Evolutionary conservation across 1,284 basidiomycete genomes (phyloP), one percentile per base, ranked within the genome.

Genomic region (Coniophora puteana): DNA sequence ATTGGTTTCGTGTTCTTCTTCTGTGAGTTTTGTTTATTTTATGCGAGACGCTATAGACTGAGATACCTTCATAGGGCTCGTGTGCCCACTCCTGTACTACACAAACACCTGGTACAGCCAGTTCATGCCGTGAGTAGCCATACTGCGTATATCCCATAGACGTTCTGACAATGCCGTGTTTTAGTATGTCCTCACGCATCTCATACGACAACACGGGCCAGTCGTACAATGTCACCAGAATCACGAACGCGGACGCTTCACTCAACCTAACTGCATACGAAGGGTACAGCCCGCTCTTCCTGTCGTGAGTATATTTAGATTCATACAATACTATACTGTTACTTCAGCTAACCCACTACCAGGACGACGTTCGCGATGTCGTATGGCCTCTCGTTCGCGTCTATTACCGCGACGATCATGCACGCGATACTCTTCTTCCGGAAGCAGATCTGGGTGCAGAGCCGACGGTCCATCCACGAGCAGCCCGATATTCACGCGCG

Each of bases 341-440:
- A n/a, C n/a, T n/a, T n/a, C n/a, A n/a, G n/a, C n/a, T n/a, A n/a
- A 74, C 81, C 68, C n/a, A n/a, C n/a, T n/a, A n/a, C n/a, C n/a
- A n/a, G n/a, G 27, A 63, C 75, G 18, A 78, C 77, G 7, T 82
- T 84, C 50, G 76, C 78, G 14, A 66, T 84, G 18, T 74, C 76
- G 31, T 82, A 82, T 49, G 78, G 78, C 26, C 66, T 80, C 4
- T 77, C 74, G 5, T 82, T 83, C 47, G 77, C 78, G 2, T 72
- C 72, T 16, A 78, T 79, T 55, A 73, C 78, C 13, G 55, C 71
- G 35, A 76, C 86, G 3, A 61, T 90, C 44, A 81, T 83, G 13
- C 90, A 94, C 61, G 84, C 88, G 0, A 70, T 78, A 46, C 69
- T 94, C 14, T 86, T 85, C 63, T 87, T 88, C 71, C 84, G 89